Evolutionary conservation across 768 basidiomycete genomes (phyloP).

Genomic region (Xanthoconium purpureum): DNA sequence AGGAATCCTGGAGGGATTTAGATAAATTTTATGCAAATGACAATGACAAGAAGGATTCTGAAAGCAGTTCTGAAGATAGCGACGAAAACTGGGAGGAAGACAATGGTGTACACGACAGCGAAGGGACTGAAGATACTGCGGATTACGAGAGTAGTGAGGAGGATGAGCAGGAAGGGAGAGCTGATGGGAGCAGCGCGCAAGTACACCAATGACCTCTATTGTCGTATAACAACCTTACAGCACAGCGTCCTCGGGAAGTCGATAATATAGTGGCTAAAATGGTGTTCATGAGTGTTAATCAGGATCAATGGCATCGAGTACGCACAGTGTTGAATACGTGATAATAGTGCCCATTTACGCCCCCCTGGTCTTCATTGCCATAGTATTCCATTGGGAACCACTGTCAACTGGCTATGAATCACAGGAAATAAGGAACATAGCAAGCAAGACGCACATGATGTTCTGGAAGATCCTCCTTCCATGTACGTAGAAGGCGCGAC

Average conservation of each 20-base stretch:
- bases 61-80: constrained; percentile 29
- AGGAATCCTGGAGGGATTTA: constrained; percentile 53
- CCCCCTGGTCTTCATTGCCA: constrained; percentile 48
- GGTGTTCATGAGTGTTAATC: background rate
- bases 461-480: constrained; percentile 63
- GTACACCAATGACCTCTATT: constrained; percentile 10
- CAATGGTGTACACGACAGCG: constrained; percentile 24
- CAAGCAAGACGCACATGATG: constrained; percentile 49
- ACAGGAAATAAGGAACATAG: background rate
- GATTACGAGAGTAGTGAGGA: constrained; percentile 19
- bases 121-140: constrained; percentile 28
- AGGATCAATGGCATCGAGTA: background rate
- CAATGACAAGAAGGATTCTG: constrained; percentile 33
- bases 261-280: constrained; percentile 51
- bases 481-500: constrained; percentile 64
- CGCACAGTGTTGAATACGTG: constrained; percentile 74
- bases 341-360: constrained; percentile 69
- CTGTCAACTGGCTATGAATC: constrained; percentile 32
- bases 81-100: constrained; percentile 32
- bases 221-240: constrained; percentile 26
- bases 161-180: constrained; percentile 14
- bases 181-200: constrained; percentile 13
- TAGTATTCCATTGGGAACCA: constrained; percentile 80
- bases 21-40: constrained; percentile 70
- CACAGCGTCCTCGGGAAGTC: constrained; percentile 43